Evolutionary conservation across 2,329 filamentous ascomycete species (phyloP).

Genomic region (Cucurbitaria berberidis): DNA sequence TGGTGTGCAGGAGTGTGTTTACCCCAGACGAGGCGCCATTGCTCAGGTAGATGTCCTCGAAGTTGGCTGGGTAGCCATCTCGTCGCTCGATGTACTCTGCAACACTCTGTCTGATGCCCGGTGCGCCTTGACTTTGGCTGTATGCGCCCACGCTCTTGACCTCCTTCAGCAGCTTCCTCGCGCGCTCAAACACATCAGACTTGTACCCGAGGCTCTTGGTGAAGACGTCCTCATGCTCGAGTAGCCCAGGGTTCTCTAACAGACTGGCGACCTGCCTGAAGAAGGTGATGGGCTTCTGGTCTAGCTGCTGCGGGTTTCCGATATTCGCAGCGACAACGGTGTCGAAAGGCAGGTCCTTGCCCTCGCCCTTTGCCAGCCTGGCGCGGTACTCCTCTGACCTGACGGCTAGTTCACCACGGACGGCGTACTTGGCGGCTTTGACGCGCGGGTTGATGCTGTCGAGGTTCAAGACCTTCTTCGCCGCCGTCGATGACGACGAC

Average conservation of each 20-base stretch:
- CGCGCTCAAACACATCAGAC: conserved; percentile 84
- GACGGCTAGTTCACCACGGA: conserved; percentile 92
- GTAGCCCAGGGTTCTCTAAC: conserved; percentile 84
- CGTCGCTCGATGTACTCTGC: conserved; percentile 89
- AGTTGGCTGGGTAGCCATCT: conserved; percentile 85
- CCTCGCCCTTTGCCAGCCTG: conserved; percentile 66
- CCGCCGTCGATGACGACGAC: conserved; percentile 36
- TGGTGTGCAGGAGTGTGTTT: conserved; percentile 88
- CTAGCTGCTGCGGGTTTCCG: conserved; percentile 97
- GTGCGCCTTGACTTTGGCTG: conserved; percentile 89
- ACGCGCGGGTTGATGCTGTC: conserved; percentile 94
- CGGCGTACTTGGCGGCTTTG: conserved; percentile 89
- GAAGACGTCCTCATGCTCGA: conserved; percentile 84
- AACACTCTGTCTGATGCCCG: conserved; percentile 84
- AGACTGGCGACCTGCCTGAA: conserved; percentile 96
- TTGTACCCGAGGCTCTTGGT: conserved; percentile 81
- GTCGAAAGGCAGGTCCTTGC: conserved; percentile 77
- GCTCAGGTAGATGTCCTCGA: conserved; percentile 85
- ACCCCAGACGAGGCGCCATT: conserved; percentile 93
- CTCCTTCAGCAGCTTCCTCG: conserved; percentile 78
- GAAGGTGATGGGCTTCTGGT: conserved; percentile 99
- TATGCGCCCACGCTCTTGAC: conserved; percentile 95
- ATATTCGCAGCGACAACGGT: conserved; percentile 97
- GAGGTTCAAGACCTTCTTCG: conserved; percentile 64
- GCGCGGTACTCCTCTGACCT: conserved; percentile 91